Percentiles rank a stretch among this genome's conserved stretches.
These are phyloP conservation scores for Leptographium galeiforme DNA, from an alignment of 2,329 filamentous ascomycete species.

Conservation along the genomic window DNA sequence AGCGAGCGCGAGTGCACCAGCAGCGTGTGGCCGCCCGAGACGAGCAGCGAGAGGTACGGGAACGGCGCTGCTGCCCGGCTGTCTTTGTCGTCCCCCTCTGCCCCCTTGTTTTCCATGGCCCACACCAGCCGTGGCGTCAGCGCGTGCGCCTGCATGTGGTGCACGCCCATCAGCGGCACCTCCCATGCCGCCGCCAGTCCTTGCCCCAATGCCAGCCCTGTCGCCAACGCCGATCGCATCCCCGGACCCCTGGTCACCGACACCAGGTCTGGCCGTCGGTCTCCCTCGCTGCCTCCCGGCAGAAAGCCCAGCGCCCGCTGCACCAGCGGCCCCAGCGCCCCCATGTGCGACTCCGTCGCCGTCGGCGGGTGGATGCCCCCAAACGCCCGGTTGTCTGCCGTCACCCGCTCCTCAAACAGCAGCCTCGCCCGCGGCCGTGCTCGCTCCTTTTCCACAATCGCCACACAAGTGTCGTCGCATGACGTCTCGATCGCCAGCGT, in stretches of 20 bases:
- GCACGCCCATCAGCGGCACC: conserved; percentile 69
- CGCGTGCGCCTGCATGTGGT: conserved; percentile 97
- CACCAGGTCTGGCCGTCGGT: conserved; percentile 50
- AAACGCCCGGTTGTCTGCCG: conserved; percentile 62
- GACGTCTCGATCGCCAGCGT: conserved; percentile 70
- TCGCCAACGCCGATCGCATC: conserved; percentile 65
- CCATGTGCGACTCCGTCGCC: conserved; percentile 63
- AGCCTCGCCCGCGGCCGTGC: conserved; percentile 35
- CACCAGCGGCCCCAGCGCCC: conserved; percentile 55
- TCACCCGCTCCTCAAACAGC: conserved; percentile 69
- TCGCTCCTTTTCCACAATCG: conserved; percentile 52
- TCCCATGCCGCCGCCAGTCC: conserved; percentile 74
- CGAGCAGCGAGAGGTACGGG: conserved; percentile 77
- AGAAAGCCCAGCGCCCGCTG: conserved; percentile 46
- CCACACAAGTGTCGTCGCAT: conserved; percentile 88
- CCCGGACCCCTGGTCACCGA: conserved; percentile 82
- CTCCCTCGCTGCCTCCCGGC: conserved; percentile 12
- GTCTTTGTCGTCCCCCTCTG: neutral
- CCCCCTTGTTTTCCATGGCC: conserved; percentile 24
- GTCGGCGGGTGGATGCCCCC: conserved; percentile 68
- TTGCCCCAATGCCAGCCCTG: conserved; percentile 74
- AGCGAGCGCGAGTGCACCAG: conserved; percentile 62
- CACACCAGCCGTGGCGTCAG: conserved; percentile 68
- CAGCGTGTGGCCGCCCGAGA: conserved; percentile 85
- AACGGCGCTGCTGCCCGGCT: conserved; percentile 32